phyloP scores from a whole-genome alignment of 148 eudicot species.

The Camellia granthamiana region DNA sequence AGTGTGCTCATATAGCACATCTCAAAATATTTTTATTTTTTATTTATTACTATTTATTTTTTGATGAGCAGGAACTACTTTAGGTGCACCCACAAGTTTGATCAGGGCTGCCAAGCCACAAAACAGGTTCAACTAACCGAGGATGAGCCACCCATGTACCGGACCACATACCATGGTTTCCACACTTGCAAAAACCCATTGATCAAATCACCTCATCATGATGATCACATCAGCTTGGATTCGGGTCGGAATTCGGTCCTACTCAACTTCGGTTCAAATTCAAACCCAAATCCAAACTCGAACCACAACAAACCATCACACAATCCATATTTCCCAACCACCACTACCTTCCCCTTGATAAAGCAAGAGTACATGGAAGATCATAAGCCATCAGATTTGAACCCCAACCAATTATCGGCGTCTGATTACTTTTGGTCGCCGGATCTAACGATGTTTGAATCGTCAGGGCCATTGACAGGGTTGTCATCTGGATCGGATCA shows the following conservation, averaged over 20 bases:
- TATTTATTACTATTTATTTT: background rate
- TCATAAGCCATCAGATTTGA: background rate
- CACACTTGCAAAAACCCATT: slow-evolving; percentile 34
- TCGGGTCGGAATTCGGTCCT: slow-evolving; percentile 8
- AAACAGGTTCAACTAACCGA: slow-evolving; percentile 44
- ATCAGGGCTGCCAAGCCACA: slow-evolving; percentile 49
- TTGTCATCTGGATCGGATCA: slow-evolving; percentile 16
- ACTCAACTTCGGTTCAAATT: slow-evolving; percentile 5
- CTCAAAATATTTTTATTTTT: too few relatives aligned
- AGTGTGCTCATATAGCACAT: too few relatives aligned
- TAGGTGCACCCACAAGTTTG: slow-evolving; percentile 64
- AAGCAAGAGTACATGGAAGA: background rate
- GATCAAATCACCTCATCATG: background rate
- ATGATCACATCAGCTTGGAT: slow-evolving; percentile 17
- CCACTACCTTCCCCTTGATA: background rate
- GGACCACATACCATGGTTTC: slow-evolving; percentile 29
- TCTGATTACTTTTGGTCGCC: background rate
- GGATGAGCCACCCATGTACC: slow-evolving; percentile 31
- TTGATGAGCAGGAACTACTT: slow-evolving; percentile 53
- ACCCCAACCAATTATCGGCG: background rate
- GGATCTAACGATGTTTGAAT: background rate
- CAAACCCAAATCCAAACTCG: too few relatives aligned
- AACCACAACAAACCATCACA: background rate
- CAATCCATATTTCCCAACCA: background rate
- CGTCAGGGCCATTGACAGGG: background rate